Evolutionary conservation across 1,284 basidiomycete species (phyloP).

Genomic region (Ceratobasidium theobromae): DNA sequence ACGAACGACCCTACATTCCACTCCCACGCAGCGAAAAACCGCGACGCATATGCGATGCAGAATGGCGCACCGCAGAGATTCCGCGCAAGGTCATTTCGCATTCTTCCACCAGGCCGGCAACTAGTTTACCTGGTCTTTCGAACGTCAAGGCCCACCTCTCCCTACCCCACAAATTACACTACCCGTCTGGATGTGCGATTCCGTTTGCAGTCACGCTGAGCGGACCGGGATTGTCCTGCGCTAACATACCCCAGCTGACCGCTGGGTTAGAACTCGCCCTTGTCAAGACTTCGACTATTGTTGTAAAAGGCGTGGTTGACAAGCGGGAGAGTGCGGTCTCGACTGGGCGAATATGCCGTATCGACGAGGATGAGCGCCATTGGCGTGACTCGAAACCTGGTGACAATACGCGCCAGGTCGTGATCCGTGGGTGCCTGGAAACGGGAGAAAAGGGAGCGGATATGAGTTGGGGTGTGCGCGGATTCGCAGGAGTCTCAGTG

Average conservation of each 20-base stretch:
- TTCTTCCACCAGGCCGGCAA: not conserved
- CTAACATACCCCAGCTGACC: slow-evolving; percentile 17
- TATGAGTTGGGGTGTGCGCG: slow-evolving; percentile 24
- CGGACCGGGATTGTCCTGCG: slow-evolving; percentile 19
- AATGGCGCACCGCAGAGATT: slow-evolving; percentile 10
- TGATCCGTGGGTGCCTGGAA: slow-evolving; percentile 17
- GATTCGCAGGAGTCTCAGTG: slow-evolving; percentile 7
- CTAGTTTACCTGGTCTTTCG: not conserved
- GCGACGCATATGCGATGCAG: slow-evolving; percentile 19
- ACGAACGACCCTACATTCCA: slow-evolving; percentile 25
- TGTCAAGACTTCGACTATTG: not conserved
- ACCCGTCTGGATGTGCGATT: slow-evolving; percentile 16
- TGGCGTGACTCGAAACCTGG: slow-evolving; percentile 20
- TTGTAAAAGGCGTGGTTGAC: slow-evolving; percentile 3
- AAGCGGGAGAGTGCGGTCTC: slow-evolving; percentile 11
- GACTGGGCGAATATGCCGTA: slow-evolving; percentile 11
- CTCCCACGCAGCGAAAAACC: slow-evolving; percentile 22
- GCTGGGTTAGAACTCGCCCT: slow-evolving; percentile 12
- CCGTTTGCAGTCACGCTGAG: slow-evolving; percentile 19
- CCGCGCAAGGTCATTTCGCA: not conserved
- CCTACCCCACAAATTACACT: slow-evolving; percentile 19
- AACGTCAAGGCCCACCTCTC: slow-evolving; percentile 13
- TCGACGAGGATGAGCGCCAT: slow-evolving; percentile 24
- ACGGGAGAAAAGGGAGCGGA: slow-evolving; percentile 15
- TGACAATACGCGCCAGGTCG: slow-evolving; percentile 18